phyloP scores from a whole-genome alignment of 225 moss, liverwort and hornwort species.

The Physcomitrellopsis africana region DNA sequence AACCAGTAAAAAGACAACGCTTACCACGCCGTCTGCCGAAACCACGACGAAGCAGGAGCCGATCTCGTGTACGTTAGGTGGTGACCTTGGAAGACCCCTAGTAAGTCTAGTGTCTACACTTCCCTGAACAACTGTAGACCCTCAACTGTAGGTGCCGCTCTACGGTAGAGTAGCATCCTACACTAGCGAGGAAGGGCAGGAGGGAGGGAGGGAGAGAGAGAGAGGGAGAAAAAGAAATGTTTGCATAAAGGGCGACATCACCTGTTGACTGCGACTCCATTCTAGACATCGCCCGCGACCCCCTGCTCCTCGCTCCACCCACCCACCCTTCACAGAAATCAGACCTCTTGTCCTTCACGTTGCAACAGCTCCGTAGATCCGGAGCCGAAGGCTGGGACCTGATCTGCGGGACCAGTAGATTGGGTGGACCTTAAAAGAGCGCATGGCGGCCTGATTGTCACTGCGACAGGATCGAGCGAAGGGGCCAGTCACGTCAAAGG shows the following conservation, averaged over 20 bases:
- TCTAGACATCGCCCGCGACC: background rate
- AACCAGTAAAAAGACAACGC: background rate
- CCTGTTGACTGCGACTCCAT: conserved; percentile 33
- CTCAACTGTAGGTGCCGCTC: no score
- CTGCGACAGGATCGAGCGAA: no score
- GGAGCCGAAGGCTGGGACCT: background rate
- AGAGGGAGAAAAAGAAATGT: background rate
- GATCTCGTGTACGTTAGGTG: background rate
- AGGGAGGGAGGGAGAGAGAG: no score
- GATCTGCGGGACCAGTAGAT: conserved; percentile 25
- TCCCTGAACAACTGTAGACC: no score
- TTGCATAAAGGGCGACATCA: conserved; percentile 32
- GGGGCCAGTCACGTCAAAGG: no score
- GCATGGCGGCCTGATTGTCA: background rate
- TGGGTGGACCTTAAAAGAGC: conserved; percentile 24
- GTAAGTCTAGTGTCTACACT: no score
- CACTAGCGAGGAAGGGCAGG: no score
- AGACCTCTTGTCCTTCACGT: background rate
- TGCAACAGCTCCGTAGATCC: no score
- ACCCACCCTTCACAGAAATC: background rate
- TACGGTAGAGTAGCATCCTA: no score
- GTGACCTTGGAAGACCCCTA: background rate
- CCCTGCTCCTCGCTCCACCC: background rate
- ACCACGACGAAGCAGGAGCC: background rate
- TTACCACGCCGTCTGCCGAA: background rate